Base-by-base conservation (phyloP, 495 filamentous ascomycete species). In the Penicillium chermesinum region DNA sequence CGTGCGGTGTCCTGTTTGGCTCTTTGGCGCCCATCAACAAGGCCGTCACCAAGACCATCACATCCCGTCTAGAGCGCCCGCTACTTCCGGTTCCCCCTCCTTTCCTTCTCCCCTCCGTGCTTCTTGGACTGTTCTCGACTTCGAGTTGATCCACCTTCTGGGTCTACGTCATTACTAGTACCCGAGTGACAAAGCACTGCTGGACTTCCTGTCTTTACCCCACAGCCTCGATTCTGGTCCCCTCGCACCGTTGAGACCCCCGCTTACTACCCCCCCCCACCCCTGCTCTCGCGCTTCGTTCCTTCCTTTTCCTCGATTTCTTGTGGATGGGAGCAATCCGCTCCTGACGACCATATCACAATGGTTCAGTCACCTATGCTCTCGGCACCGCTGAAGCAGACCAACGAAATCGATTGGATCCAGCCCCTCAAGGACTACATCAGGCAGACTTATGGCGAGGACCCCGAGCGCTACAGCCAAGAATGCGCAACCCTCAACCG, bases 401-500 rank as follows among this genome's bases (percentile, higher is more conserved):
- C 93, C 52, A 96, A 91, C 75, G 93, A 98, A 75, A 95, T 97
- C 63, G 93, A 98, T 78, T 98, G 94, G 94, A 79, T 96, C 52
- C 76, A 80, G 20, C 94, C 93, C 46, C 80, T 98, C 56, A 97
- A 96, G 78, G 75, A 76, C 46, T 96, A 97, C 73, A 96, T 98
- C 50, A 81, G 88, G 54, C 77, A 88, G 62, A 91, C 86, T 9
- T 96, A 98, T 70, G 90, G 91, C 58, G 89, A 96, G 64, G 93
- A 98, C 67, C 93, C 93, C 36, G 93, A 97, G 58, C 80, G 88
- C 54, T 98, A 98, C 70, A 75, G 78, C 33, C 87, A 95, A 67
- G 94, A 97, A 80, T 98, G 93, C 70, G 83, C 83, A 13, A 95
- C 89, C 13, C 85, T 98, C 70, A 95, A 96, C 72, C 83, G 93